Evolutionary conservation across 257 asterid species (phyloP).

Genomic region (Apocynum venetum): DNA sequence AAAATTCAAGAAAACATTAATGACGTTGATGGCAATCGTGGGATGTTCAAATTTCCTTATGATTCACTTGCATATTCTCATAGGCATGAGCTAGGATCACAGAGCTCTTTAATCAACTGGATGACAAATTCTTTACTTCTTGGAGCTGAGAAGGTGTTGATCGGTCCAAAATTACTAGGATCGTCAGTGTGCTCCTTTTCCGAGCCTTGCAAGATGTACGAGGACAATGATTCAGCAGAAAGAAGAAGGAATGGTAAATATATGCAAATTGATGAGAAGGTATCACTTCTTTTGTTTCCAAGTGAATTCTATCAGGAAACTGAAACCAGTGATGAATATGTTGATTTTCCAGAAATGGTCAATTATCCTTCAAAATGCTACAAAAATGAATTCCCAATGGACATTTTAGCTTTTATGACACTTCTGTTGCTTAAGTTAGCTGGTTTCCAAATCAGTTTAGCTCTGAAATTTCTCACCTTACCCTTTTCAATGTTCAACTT

Average conservation of each 20-base stretch:
- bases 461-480: conserved; percentile 33
- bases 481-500: conserved; percentile 33
- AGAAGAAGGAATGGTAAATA: conserved; percentile 13
- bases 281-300: background rate
- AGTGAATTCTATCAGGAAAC: background rate
- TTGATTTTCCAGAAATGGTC: conserved; percentile 9
- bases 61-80: conserved; percentile 13
- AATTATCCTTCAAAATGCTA: conserved; percentile 15
- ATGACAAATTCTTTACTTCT: conserved; percentile 27
- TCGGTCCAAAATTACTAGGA: conserved; percentile 29
- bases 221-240: background rate
- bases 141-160: conserved; percentile 49
- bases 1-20: conserved; percentile 16
- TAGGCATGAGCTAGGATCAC: conserved; percentile 12
- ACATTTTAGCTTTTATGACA: conserved; percentile 24
- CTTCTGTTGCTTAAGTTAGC: conserved; percentile 31
- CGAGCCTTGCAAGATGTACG: conserved; percentile 7
- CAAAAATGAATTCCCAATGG: conserved; percentile 21
- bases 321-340: conserved; percentile 8
- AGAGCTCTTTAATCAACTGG: conserved; percentile 18
- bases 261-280: background rate
- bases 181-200: conserved; percentile 6
- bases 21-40: conserved; percentile 21
- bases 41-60: conserved; percentile 9
- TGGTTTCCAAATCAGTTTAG: conserved; percentile 35